phyloP scores from a whole-genome alignment of 2,329 filamentous ascomycete species.

The Neoascochyta sp. region DNA sequence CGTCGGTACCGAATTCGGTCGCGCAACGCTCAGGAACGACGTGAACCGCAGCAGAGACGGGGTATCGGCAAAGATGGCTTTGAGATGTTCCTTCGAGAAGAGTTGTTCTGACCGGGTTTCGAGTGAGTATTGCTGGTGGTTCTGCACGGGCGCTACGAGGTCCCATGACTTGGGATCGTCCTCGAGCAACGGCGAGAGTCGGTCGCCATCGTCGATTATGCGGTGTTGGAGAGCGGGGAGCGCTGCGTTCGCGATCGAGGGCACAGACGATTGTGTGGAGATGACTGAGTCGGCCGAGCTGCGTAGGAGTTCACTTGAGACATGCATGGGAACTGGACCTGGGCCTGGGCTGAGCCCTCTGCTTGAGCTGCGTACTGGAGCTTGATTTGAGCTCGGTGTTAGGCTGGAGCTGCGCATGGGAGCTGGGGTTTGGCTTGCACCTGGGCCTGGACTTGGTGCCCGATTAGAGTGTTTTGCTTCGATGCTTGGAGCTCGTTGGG shows the following conservation, averaged over 20 bases:
- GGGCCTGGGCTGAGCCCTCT: slow-evolving; percentile 6
- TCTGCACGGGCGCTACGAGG: slow-evolving; percentile 43
- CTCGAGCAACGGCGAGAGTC: slow-evolving; percentile 48
- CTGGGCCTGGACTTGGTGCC: slow-evolving; percentile 18
- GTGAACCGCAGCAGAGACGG: slow-evolving; percentile 63
- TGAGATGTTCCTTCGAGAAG: slow-evolving; percentile 63
- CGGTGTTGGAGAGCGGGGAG: slow-evolving; percentile 46
- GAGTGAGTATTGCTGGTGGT: slow-evolving; percentile 48
- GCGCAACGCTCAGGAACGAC: slow-evolving; percentile 58
- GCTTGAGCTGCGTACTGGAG: slow-evolving; percentile 4
- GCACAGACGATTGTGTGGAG: slow-evolving; percentile 33
- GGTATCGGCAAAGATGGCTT: slow-evolving; percentile 62
- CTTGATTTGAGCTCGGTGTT: no score
- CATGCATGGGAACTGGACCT: no score
- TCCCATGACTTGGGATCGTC: slow-evolving; percentile 55
- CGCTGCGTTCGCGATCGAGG: slow-evolving; percentile 32
- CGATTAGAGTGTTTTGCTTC: slow-evolving; percentile 9
- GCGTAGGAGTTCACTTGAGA: no score
- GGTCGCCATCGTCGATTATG: slow-evolving; percentile 42
- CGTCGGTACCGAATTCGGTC: slow-evolving; percentile 61
- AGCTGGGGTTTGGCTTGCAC: no score
- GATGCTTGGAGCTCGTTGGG: slow-evolving; percentile 12
- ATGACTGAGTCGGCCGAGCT: slow-evolving; percentile 38
- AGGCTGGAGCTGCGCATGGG: no score
- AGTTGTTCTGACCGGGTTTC: slow-evolving; percentile 63